Percentiles rank a stretch among this genome's conserved stretches.
phyloP scores from a whole-genome alignment of 1,284 basidiomycete species.

The Tremellales sp. region DNA sequence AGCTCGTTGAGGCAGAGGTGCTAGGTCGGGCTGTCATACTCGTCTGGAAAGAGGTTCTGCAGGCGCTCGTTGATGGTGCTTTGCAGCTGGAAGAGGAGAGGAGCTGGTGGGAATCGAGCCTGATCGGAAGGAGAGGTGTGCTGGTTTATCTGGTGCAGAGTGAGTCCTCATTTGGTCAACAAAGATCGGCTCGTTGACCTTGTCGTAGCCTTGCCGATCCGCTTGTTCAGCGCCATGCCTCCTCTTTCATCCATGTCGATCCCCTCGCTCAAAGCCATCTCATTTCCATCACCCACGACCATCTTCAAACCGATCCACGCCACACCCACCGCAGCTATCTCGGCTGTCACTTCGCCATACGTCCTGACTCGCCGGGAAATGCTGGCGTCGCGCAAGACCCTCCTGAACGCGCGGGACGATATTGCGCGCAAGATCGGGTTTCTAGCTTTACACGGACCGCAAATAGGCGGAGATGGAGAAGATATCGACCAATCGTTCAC shows the following conservation, averaged over 20 bases:
- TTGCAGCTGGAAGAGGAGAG: constrained; percentile 40
- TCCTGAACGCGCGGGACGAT: constrained; percentile 29
- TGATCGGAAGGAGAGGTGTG: constrained; percentile 29
- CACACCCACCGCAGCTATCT: constrained; percentile 23
- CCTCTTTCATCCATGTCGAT: constrained; percentile 21
- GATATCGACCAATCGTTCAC: neutral
- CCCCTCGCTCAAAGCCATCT: constrained; percentile 18
- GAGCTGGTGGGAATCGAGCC: constrained; percentile 37
- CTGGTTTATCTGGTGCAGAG: constrained; percentile 44
- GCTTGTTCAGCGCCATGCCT: constrained; percentile 30
- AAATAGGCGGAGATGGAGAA: constrained; percentile 18
- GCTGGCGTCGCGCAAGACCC: constrained; percentile 28
- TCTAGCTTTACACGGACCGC: constrained; percentile 39
- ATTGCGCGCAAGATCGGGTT: constrained; percentile 35
- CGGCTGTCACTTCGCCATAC: constrained; percentile 37
- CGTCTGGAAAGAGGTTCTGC: constrained; percentile 44
- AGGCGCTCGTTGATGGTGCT: constrained; percentile 36
- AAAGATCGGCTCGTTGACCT: neutral
- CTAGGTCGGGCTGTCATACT: constrained; percentile 42
- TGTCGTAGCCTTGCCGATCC: constrained; percentile 40
- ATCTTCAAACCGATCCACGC: constrained; percentile 26
- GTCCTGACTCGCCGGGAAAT: constrained; percentile 44
- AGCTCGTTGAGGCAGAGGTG: constrained; percentile 37
- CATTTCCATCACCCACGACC: constrained; percentile 16
- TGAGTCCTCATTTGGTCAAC: constrained; percentile 25